Conservation (phyloP, 352 stramenopile genomes). For the Globisporangium emineosum region DNA sequence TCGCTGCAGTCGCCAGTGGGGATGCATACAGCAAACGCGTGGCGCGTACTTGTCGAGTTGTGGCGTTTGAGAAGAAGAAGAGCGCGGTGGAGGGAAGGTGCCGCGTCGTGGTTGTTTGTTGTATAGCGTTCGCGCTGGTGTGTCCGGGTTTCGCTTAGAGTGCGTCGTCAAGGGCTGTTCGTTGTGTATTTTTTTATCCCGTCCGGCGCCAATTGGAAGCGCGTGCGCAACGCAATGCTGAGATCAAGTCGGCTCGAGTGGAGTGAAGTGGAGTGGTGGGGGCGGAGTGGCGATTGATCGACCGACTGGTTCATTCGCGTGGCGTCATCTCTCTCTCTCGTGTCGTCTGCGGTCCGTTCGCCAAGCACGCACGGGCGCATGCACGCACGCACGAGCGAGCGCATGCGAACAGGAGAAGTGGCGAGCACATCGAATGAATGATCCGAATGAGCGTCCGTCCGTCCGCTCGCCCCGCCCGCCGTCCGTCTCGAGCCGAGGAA, state of each 20-base stretch:
- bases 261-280: neutral
- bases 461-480: neutral
- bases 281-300: neutral
- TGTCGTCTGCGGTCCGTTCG: neutral
- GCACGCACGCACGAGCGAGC: neutral
- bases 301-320: neutral
- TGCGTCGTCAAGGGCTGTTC: conserved; percentile 6
- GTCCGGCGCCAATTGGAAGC: conserved; percentile 5
- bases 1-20: neutral
- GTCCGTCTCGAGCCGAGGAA: neutral
- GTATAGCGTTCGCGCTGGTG: conserved; percentile 4
- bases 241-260: neutral
- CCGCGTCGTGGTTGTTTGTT: conserved; percentile 1
- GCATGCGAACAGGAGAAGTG: neutral
- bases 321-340: neutral
- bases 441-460: neutral
- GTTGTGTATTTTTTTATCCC: conserved; percentile 11
- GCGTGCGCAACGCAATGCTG: conserved; percentile 1
- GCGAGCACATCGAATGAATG: neutral
- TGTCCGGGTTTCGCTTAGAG: conserved; percentile 6
- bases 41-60: conserved; percentile 7
- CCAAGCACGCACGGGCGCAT: neutral
- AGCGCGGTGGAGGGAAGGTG: neutral
- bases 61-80: conserved; percentile 10
- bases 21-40: conserved; percentile 9